Evolutionary conservation across 116 monocot genomes (phyloP).

Genomic region (Phalaenopsis hybrid): DNA sequence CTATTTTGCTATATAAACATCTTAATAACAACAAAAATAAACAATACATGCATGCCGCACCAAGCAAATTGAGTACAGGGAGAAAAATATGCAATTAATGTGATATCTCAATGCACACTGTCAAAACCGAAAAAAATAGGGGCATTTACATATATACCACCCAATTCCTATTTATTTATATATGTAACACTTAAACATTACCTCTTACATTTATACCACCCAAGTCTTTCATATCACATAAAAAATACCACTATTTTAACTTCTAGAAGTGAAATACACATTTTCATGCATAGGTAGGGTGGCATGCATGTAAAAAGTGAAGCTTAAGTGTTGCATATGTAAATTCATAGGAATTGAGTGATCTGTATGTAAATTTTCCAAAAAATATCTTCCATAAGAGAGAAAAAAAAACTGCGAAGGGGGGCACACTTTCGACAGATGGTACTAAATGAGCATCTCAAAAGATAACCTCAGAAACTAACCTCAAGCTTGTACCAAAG

Average conservation of each 20-base stretch:
- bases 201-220: too few species aligned
- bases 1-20: background rate
- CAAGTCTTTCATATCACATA: too few species aligned
- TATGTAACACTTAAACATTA: too few species aligned
- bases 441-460: constrained; percentile 5
- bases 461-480: constrained; percentile 7
- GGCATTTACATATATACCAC: too few species aligned
- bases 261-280: too few species aligned
- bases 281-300: too few species aligned
- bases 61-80: background rate
- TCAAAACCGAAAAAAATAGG: background rate
- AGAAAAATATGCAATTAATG: background rate
- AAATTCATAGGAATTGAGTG: too few species aligned
- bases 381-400: background rate
- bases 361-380: too few species aligned
- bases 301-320: too few species aligned
- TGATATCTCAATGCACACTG: background rate
- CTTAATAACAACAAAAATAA: background rate
- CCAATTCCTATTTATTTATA: too few species aligned
- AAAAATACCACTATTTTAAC: too few species aligned
- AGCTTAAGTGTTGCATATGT: too few species aligned
- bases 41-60: background rate
- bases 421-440: background rate
- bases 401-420: background rate
- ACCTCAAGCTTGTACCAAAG: constrained; percentile 10